These are phyloP conservation scores for Eleusine indica DNA, from an alignment of 176 grass and related monocot species.

Conservation along the genomic window DNA sequence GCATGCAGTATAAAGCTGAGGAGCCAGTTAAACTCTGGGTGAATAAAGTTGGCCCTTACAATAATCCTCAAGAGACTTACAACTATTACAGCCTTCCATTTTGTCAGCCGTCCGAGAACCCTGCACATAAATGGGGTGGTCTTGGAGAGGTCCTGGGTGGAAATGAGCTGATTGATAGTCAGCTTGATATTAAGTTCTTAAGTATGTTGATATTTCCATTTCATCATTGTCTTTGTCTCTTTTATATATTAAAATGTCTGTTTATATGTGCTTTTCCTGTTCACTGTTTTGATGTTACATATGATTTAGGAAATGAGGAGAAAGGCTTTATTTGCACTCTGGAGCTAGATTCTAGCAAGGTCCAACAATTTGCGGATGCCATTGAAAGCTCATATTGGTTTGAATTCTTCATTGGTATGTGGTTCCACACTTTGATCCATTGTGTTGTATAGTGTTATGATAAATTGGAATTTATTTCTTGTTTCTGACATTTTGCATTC, in stretches of 20 bases:
- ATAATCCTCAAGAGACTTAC: conserved; percentile 99
- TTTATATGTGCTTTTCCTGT: conserved; percentile 8
- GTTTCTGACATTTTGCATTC: conserved; percentile 42
- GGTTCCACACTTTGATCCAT: conserved; percentile 31
- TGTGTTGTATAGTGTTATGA: conserved; percentile 16
- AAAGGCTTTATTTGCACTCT: conserved; percentile 72
- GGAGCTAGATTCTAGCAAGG: conserved; percentile 75
- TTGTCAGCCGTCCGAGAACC: conserved; percentile 77
- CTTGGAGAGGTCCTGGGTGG: conserved; percentile 98
- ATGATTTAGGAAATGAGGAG: conserved; percentile 67
- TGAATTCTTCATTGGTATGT: conserved; percentile 95
- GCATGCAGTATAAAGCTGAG: conserved; percentile 72
- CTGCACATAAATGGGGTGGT: conserved; percentile 89
- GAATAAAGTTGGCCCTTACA: conserved; percentile 98
- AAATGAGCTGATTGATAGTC: conserved; percentile 96
- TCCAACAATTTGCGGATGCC: conserved; percentile 87
- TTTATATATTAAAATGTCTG: neutral
- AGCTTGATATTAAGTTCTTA: conserved; percentile 87
- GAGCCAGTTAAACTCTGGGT: conserved; percentile 92
- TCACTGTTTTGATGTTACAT: conserved; percentile 35
- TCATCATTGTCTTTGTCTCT: conserved; percentile 39
- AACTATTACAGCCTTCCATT: conserved; percentile 98
- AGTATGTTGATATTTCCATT: conserved; percentile 59
- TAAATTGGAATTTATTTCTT: conserved; percentile 17
- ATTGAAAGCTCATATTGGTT: conserved; percentile 94